Conservation (phyloP, 1,139 yeast genomes). For the Candida dubliniensis region DNA sequence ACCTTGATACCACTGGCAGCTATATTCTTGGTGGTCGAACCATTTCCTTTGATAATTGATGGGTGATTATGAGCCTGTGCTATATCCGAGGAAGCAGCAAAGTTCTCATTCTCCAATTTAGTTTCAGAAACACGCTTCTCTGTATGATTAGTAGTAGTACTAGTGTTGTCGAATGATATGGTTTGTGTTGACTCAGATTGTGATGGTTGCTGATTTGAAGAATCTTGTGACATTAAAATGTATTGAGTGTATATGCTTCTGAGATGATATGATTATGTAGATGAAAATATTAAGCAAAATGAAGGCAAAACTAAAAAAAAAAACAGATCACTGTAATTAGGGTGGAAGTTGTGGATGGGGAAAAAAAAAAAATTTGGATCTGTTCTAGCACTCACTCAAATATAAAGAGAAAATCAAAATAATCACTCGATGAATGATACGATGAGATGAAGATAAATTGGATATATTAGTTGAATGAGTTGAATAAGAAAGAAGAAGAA, state of each 20-base stretch:
- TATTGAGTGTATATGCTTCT: neutral
- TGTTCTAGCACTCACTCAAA: no score
- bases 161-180: neutral
- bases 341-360: no score
- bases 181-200: conserved; percentile 3
- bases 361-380: no score
- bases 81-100: neutral
- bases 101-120: neutral
- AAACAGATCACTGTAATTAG: no score
- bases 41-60: neutral
- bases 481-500: no score
- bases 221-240: conserved; percentile 2
- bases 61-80: neutral
- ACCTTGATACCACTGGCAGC: neutral
- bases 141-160: neutral
- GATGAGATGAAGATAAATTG: no score
- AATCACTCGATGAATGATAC: no score
- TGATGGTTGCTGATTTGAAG: conserved; percentile 1
- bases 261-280: no score
- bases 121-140: neutral
- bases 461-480: no score
- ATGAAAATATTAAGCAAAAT: no score
- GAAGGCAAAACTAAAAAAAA: no score
- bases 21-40: neutral
- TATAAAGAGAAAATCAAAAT: no score